Evolutionary conservation across 139 green algal genomes (phyloP).

Genomic region (Volvox reticuliferus): DNA sequence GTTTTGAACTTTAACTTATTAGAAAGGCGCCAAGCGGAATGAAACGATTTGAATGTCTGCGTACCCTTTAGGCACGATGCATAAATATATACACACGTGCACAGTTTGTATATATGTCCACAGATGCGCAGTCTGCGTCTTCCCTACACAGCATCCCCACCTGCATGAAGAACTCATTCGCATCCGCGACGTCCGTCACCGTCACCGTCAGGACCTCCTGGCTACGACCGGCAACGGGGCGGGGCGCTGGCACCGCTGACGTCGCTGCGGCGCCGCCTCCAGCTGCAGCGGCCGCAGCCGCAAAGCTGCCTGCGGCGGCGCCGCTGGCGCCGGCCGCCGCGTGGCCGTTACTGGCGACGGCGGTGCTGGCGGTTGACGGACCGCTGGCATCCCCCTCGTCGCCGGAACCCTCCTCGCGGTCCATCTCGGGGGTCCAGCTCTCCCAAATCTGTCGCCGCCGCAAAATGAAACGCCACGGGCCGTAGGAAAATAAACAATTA

Average conservation of each 20-base stretch:
- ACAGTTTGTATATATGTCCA: too few species aligned
- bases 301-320: constrained; percentile 1
- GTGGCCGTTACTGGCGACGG: constrained; percentile 4
- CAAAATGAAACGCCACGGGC: too few species aligned
- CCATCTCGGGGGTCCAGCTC: constrained; percentile 70
- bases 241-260: constrained; percentile 39
- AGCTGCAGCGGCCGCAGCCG: not conserved
- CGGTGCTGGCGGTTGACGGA: not conserved
- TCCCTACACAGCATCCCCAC: not conserved
- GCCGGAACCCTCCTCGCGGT: constrained; percentile 42
- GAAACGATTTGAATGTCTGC: too few species aligned
- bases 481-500: too few species aligned
- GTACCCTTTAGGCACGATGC: too few species aligned
- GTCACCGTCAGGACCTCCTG: constrained; percentile 66
- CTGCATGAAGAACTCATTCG: constrained; percentile 87
- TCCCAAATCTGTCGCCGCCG: constrained; percentile 68
- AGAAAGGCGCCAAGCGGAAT: too few species aligned
- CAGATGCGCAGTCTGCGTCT: too few species aligned
- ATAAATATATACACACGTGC: too few species aligned
- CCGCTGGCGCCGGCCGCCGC: not conserved
- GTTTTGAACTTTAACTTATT: too few species aligned
- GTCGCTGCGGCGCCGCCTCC: constrained; percentile 28
- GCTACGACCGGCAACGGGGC: not conserved
- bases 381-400: constrained; percentile 47
- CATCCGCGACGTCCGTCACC: constrained; percentile 89